Percentiles rank a stretch among this genome's conserved stretches.
Evolutionary conservation across 176 grass and related monocot genomes (phyloP).

Genomic region (Rhipidocladum racemiflorum): DNA sequence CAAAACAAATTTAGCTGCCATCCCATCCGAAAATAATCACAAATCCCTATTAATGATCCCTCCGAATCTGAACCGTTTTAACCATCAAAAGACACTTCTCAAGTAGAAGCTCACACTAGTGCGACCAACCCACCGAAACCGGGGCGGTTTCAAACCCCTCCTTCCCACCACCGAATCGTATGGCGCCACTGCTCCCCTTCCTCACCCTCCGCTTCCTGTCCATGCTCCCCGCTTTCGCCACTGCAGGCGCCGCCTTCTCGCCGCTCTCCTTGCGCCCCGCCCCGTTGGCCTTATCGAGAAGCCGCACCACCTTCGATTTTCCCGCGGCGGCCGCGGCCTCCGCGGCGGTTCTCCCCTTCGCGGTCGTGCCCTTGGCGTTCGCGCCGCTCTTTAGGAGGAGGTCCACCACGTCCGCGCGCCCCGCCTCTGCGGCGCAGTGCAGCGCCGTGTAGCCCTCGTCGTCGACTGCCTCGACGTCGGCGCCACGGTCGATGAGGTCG

Average conservation of each 20-base stretch:
- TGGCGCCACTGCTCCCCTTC: conserved; percentile 37
- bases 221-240: conserved; percentile 27
- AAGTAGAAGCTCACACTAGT: neutral
- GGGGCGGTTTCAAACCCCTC: conserved; percentile 35
- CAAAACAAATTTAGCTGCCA: conserved; percentile 2
- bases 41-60: conserved; percentile 1
- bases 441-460: conserved; percentile 60
- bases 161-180: conserved; percentile 48
- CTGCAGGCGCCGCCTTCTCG: neutral
- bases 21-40: conserved; percentile 38
- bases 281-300: conserved; percentile 31
- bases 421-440: conserved; percentile 58
- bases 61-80: neutral
- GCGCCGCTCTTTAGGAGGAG: conserved; percentile 48
- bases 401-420: conserved; percentile 51
- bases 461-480: conserved; percentile 44
- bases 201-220: conserved; percentile 32
- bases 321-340: conserved; percentile 36
- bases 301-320: conserved; percentile 32
- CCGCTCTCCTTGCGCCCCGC: conserved; percentile 13
- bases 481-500: conserved; percentile 43
- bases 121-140: conserved; percentile 33
- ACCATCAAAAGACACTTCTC: neutral
- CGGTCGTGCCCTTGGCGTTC: conserved; percentile 30
- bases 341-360: conserved; percentile 40